Evolutionary conservation across 2,329 filamentous ascomycete genomes (phyloP).

Genomic region (Alternaria burnsii): DNA sequence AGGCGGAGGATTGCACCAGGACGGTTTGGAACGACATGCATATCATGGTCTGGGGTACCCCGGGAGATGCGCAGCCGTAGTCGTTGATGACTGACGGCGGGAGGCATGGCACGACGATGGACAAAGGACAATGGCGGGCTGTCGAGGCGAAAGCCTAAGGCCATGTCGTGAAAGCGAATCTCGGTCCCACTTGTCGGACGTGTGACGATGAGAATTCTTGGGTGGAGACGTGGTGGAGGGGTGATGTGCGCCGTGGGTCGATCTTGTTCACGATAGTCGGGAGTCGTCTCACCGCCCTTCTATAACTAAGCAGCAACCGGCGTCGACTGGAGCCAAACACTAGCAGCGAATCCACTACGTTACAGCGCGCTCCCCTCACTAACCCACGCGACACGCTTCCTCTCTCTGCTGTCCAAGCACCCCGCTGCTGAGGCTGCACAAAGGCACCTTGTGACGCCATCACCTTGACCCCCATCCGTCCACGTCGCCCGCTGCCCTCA

Average conservation of each 20-base stretch:
- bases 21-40: constrained; percentile 10
- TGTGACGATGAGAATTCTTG: constrained; percentile 2
- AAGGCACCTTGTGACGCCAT: constrained; percentile 17
- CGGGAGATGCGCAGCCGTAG: constrained; percentile 9
- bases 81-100: not conserved
- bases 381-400: constrained; percentile 10
- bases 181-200: not conserved
- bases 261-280: constrained; percentile 9
- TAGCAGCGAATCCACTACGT: not conserved
- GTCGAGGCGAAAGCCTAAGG: not conserved
- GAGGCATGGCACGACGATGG: not conserved
- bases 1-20: constrained; percentile 6
- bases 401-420: not conserved
- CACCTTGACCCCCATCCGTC: not conserved
- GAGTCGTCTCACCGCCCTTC: constrained; percentile 15
- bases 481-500: not conserved
- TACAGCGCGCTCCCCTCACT: constrained; percentile 10
- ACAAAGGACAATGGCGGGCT: not conserved
- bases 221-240: not conserved
- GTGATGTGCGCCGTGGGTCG: constrained; percentile 5
- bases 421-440: not conserved
- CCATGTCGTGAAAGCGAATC: not conserved
- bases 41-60: constrained; percentile 14
- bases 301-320: constrained; percentile 7
- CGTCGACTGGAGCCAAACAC: not conserved